These are phyloP conservation scores for Rostrohypoxylon terebratum DNA, from an alignment of 495 filamentous ascomycete genomes.

Conservation along the genomic window DNA sequence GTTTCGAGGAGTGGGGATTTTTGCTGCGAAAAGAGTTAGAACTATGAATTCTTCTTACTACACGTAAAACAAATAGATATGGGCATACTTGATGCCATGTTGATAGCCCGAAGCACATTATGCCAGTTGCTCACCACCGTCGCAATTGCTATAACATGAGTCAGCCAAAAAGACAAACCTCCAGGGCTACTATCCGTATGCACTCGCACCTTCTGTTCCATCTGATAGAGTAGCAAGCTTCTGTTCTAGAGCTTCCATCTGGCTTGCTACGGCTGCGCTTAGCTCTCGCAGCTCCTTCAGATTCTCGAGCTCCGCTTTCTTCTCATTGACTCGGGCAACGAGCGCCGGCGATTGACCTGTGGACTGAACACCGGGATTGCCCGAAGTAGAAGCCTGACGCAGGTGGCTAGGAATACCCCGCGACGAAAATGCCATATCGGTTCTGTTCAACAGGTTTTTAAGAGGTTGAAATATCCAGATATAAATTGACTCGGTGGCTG, in stretches of 20 bases:
- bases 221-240: constrained; percentile 89
- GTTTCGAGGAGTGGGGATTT: constrained; percentile 66
- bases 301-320: constrained; percentile 92
- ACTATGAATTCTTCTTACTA: constrained; percentile 51
- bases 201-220: constrained; percentile 83
- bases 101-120: constrained; percentile 91
- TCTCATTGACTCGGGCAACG: constrained; percentile 89
- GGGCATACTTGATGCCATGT: constrained; percentile 89
- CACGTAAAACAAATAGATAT: constrained; percentile 18
- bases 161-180: constrained; percentile 9
- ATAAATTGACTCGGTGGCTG: not conserved
- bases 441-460: not conserved
- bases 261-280: constrained; percentile 83
- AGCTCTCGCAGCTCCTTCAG: constrained; percentile 88
- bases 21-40: constrained; percentile 56
- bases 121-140: constrained; percentile 95
- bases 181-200: not conserved
- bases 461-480: not conserved
- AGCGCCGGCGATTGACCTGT: constrained; percentile 82
- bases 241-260: constrained; percentile 91
- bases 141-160: constrained; percentile 76
- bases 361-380: constrained; percentile 55
- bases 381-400: constrained; percentile 67
- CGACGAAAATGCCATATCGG: constrained; percentile 52
- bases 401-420: constrained; percentile 68